These are phyloP conservation scores for Chaetomiaceae sp. DNA, from an alignment of 2,329 filamentous ascomycete species.

Conservation along the genomic window DNA sequence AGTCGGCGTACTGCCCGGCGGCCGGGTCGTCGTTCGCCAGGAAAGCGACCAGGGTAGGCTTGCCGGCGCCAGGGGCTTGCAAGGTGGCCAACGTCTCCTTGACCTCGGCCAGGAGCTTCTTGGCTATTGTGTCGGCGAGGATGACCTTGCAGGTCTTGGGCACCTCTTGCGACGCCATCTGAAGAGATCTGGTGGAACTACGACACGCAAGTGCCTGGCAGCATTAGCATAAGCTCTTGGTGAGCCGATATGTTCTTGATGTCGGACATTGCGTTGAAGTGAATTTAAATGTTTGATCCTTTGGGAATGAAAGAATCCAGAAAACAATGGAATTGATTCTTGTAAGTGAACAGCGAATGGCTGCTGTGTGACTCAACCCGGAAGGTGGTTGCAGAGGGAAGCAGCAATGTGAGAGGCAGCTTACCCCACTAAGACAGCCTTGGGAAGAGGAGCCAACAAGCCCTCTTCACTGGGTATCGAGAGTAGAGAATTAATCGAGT, in stretches of 20 bases:
- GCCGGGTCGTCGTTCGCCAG: slow-evolving; percentile 88
- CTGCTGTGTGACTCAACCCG: background rate
- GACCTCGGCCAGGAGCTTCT: slow-evolving; percentile 73
- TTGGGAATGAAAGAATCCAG: background rate
- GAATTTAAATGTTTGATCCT: background rate
- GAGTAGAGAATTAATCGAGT: background rate
- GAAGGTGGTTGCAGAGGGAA: background rate
- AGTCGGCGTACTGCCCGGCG: slow-evolving; percentile 90
- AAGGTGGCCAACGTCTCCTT: slow-evolving; percentile 68
- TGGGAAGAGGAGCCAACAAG: background rate
- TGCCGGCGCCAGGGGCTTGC: slow-evolving; percentile 47
- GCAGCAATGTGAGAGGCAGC: background rate
- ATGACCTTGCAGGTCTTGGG: slow-evolving; percentile 86
- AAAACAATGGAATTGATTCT: background rate
- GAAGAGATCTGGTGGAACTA: slow-evolving; percentile 15
- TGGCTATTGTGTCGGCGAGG: slow-evolving; percentile 81
- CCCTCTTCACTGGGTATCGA: background rate
- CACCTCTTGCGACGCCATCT: slow-evolving; percentile 41
- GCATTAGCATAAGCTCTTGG: slow-evolving; percentile 7
- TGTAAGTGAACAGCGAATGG: background rate
- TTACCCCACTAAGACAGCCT: slow-evolving; percentile 14
- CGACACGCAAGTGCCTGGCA: background rate
- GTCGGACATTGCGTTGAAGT: too few species aligned
- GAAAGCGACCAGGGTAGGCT: slow-evolving; percentile 83
- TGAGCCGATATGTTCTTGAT: background rate